A percentile compares a stretch with the other conserved stretches of the same genome.
These are phyloP conservation scores for Marchantia paleacea DNA, from an alignment of 225 moss, liverwort and hornwort genomes.

Conservation along the genomic window DNA sequence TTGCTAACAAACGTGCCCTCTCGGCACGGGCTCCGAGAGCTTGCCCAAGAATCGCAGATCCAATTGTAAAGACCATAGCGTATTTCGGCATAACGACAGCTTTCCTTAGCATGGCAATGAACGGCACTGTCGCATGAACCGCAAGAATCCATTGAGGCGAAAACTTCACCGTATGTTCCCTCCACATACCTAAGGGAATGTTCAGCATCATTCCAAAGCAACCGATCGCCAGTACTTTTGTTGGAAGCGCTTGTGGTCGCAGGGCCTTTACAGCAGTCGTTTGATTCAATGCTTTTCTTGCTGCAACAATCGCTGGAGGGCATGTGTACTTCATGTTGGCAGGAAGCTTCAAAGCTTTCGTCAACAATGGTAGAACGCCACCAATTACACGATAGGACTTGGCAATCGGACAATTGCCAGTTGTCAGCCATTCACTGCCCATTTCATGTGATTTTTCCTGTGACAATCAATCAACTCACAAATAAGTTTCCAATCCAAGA, in stretches of 20 bases:
- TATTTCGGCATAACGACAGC: constrained; percentile 98
- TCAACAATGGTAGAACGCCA: constrained; percentile 65
- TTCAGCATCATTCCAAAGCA: constrained; percentile 91
- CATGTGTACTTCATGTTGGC: constrained; percentile 80
- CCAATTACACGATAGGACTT: constrained; percentile 86
- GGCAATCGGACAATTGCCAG: constrained; percentile 93
- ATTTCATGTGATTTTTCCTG: constrained; percentile 58
- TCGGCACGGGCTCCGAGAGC: constrained; percentile 92
- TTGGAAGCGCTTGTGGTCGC: constrained; percentile 82
- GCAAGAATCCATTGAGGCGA: constrained; percentile 95
- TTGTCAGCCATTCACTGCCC: constrained; percentile 89
- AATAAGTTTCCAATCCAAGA: not conserved
- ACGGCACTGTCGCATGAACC: constrained; percentile 91
- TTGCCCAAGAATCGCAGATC: constrained; percentile 87
- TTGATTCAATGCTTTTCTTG: constrained; percentile 73
- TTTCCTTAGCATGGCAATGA: constrained; percentile 94
- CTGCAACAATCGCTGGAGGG: constrained; percentile 90
- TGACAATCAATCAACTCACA: not conserved
- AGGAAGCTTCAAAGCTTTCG: constrained; percentile 61
- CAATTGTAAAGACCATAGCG: constrained; percentile 90
- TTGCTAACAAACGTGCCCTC: constrained; percentile 52
- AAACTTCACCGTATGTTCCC: constrained; percentile 93
- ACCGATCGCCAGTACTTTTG: constrained; percentile 87
- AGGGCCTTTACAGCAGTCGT: constrained; percentile 77
- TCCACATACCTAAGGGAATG: constrained; percentile 85